Base-by-base conservation (phyloP, 2,329 filamentous ascomycete species). In the Colletotrichum liriopes region DNA sequence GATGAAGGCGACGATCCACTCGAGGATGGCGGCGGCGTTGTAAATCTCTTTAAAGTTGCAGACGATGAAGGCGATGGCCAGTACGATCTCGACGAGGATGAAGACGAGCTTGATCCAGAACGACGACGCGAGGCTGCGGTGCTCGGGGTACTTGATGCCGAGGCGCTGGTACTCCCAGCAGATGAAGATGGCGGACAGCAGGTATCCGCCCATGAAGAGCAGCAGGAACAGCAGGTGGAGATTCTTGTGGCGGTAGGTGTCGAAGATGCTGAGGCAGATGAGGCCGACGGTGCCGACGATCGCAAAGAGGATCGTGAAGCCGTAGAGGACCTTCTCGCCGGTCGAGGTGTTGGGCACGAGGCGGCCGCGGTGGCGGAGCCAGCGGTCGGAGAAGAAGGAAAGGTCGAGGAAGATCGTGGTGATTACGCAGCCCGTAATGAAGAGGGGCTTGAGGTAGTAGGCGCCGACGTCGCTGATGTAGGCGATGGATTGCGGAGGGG, bases 51-150 rank as follows among this genome's bases (percentile, higher is more conserved):
- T 86, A 45, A 86, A 87, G 41, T 69, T 74, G 67, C 85, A 86
- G 5, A 90, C 86, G 29, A 86, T 92, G 80, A 98, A 98, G 55
- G 88, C 91, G 77, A 95, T 86, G 74, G 90, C 91, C 11, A 99
- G 89, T 23, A 81, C 84, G 49, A 97, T 77, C 81, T 98, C 95
- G 77, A 96, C 79, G 68, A 98, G 78, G 79, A 98, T 93, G 83
- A 99, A 98, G 71, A 81, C 75, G 37, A 97, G 87, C 83, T 99
- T 99, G 79, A 96, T 86, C 89, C 92, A 95, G 86, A 98, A 98
- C 68, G 93, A 96, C 72, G 87, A 81, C 59, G 91, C 89, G 14
- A 99, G 89, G 75, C 96, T 84, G 66, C 87, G 89, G 82, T 96
- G 90, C 72, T 95, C 85, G 74, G 92, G 92, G 85, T 95, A 94